Percentiles rank a stretch among this genome's conserved stretches.
Evolutionary conservation across 805 yeast species (phyloP).

Genomic region (Nakazawaea holstii): DNA sequence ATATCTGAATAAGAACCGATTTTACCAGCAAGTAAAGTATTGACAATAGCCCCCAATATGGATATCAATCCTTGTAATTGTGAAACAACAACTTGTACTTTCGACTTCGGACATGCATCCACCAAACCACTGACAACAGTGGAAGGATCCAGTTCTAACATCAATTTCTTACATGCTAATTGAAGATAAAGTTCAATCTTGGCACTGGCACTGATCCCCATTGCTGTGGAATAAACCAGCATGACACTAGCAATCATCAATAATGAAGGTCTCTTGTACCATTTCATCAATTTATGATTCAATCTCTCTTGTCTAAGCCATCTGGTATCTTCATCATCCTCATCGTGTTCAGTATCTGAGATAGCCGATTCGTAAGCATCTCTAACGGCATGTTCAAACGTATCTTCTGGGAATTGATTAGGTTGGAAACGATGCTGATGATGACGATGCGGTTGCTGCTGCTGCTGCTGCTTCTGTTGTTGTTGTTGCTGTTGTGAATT

Average conservation of each 20-base stretch:
- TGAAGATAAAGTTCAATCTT: slow-evolving; percentile 7
- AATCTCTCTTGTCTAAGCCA: slow-evolving; percentile 49
- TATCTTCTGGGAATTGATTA: slow-evolving; percentile 10
- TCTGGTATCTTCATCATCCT: slow-evolving; percentile 35
- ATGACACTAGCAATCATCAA: slow-evolving; percentile 25
- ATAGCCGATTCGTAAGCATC: slow-evolving; percentile 33
- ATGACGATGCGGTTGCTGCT: background rate
- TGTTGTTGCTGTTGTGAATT: background rate
- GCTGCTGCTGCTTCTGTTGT: background rate
- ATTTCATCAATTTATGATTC: slow-evolving; percentile 35
- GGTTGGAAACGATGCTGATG: background rate
- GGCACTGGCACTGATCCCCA: slow-evolving; percentile 8
- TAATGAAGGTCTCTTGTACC: slow-evolving; percentile 48
- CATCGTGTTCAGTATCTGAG: slow-evolving; percentile 28
- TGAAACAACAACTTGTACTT: slow-evolving; percentile 41
- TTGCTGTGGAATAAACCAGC: slow-evolving; percentile 1
- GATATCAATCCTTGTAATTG: slow-evolving; percentile 39
- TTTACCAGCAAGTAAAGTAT: slow-evolving; percentile 53
- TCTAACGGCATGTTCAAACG: slow-evolving; percentile 11
- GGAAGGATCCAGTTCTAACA: background rate
- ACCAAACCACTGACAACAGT: background rate
- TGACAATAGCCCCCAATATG: slow-evolving; percentile 37
- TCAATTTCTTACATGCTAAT: slow-evolving; percentile 5
- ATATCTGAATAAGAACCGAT: slow-evolving; percentile 61
- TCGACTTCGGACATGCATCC: slow-evolving; percentile 28